Evolutionary conservation across 495 filamentous ascomycete genomes (phyloP).

Genomic region (Aspergillus asperescens): DNA sequence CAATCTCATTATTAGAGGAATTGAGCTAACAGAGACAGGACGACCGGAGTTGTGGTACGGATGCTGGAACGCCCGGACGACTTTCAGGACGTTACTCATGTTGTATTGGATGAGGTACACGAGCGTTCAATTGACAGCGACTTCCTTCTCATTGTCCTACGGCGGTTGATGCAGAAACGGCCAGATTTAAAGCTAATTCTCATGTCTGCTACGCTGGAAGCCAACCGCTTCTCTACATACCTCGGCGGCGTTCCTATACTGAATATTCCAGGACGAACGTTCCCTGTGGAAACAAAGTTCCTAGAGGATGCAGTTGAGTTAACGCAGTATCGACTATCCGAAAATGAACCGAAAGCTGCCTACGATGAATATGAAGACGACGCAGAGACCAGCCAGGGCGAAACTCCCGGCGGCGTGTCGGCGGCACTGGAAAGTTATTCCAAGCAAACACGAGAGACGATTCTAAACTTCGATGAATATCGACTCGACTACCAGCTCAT

Average conservation of each 20-base stretch:
- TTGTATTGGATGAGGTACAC: conserved; percentile 93
- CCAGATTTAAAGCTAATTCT: conserved; percentile 78
- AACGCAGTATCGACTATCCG: conserved; percentile 63
- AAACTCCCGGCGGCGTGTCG: conserved; percentile 32
- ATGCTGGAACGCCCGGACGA: conserved; percentile 89
- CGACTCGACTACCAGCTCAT: conserved; percentile 81
- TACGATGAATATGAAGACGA: conserved; percentile 46
- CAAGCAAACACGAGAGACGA: conserved; percentile 61
- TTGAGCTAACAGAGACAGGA: conserved; percentile 28
- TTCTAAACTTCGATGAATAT: conserved; percentile 78
- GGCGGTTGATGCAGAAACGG: conserved; percentile 65
- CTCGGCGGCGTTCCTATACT: conserved; percentile 77
- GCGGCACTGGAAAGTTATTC: conserved; percentile 64
- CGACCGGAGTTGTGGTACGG: conserved; percentile 85
- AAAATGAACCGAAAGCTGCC: conserved; percentile 37
- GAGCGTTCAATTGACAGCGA: conserved; percentile 94
- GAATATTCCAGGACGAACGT: conserved; percentile 86
- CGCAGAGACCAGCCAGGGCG: conserved; percentile 38
- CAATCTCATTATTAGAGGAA: neutral
- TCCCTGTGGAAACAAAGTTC: conserved; percentile 81
- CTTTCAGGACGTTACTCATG: conserved; percentile 80
- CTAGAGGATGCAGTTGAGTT: conserved; percentile 86
- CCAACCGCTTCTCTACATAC: conserved; percentile 84
- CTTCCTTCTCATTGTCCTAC: conserved; percentile 84
- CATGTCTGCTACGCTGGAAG: conserved; percentile 95